These are phyloP conservation scores for Podila horticola DNA, from an alignment of 192 early-diverging fungal genomes.

Conservation along the genomic window DNA sequence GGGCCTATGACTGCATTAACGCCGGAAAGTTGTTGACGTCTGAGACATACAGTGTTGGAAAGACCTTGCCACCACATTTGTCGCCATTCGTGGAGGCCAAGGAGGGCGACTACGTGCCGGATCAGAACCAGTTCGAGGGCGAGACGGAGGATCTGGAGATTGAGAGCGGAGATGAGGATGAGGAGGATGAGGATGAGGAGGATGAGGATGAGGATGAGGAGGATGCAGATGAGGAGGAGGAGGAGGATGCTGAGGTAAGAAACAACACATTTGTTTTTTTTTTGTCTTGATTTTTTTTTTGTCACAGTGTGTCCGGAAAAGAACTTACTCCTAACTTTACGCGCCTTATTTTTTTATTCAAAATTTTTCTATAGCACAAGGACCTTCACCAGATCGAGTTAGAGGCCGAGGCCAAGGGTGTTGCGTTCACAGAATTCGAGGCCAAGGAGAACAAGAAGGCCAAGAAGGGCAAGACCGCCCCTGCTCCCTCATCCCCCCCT, in stretches of 20 bases:
- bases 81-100: constrained; percentile 90
- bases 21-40: constrained; percentile 74
- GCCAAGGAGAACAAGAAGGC: constrained; percentile 58
- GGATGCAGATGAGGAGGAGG: constrained; percentile 23
- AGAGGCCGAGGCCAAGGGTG: constrained; percentile 74
- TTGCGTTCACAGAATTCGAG: constrained; percentile 73
- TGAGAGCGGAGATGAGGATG: constrained; percentile 66
- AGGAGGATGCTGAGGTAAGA: constrained; percentile 40
- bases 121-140: constrained; percentile 69
- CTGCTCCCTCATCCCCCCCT: constrained; percentile 8
- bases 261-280: background rate
- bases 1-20: constrained; percentile 96
- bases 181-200: constrained; percentile 31
- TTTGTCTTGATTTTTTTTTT: too few species aligned
- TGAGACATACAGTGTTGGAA: constrained; percentile 80
- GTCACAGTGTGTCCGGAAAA: too few species aligned
- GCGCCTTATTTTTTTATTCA: background rate
- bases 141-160: constrained; percentile 68
- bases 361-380: constrained; percentile 29
- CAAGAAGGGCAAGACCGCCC: constrained; percentile 21
- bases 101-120: constrained; percentile 91
- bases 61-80: constrained; percentile 89
- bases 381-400: constrained; percentile 69
- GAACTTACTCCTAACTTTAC: background rate
- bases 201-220: constrained; percentile 50